These are phyloP conservation scores for Pluteus cervinus DNA, from an alignment of 768 basidiomycete species.

Conservation along the genomic window DNA sequence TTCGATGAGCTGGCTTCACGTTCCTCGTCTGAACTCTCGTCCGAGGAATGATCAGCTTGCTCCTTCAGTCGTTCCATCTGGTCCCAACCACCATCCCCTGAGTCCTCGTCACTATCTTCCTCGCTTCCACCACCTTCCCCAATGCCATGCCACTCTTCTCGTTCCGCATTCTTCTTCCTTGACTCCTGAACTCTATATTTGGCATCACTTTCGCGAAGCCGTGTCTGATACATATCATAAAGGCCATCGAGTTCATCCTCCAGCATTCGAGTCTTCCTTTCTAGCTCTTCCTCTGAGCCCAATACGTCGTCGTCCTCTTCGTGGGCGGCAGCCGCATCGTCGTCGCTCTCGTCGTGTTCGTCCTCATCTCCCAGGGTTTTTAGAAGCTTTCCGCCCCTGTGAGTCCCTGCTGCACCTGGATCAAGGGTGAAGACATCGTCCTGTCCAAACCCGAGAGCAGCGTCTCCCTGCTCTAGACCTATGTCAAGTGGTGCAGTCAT, in stretches of 20 bases:
- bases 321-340: slow-evolving; percentile 35
- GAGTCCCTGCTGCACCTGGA: slow-evolving; percentile 40
- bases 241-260: slow-evolving; percentile 87
- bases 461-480: slow-evolving; percentile 79
- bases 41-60: slow-evolving; percentile 42
- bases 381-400: slow-evolving; percentile 31
- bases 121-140: slow-evolving; percentile 27
- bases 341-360: slow-evolving; percentile 28
- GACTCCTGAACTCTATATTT: slow-evolving; percentile 84
- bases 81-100: slow-evolving; percentile 67
- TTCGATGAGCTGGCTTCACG: slow-evolving; percentile 35
- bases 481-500: slow-evolving; percentile 99
- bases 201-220: slow-evolving; percentile 76
- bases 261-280: slow-evolving; percentile 51
- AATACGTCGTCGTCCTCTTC: slow-evolving; percentile 36
- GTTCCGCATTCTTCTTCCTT: slow-evolving; percentile 62
- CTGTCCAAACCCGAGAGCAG: slow-evolving; percentile 65
- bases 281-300: slow-evolving; percentile 67
- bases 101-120: slow-evolving; percentile 35
- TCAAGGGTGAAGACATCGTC: slow-evolving; percentile 88
- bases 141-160: slow-evolving; percentile 83
- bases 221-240: slow-evolving; percentile 82
- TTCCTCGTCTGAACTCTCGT: slow-evolving; percentile 43
- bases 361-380: slow-evolving; percentile 20
- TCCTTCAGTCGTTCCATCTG: slow-evolving; percentile 51